Evolutionary conservation across 2,329 filamentous ascomycete genomes (phyloP).

Genomic region (Zalaria obscura): DNA sequence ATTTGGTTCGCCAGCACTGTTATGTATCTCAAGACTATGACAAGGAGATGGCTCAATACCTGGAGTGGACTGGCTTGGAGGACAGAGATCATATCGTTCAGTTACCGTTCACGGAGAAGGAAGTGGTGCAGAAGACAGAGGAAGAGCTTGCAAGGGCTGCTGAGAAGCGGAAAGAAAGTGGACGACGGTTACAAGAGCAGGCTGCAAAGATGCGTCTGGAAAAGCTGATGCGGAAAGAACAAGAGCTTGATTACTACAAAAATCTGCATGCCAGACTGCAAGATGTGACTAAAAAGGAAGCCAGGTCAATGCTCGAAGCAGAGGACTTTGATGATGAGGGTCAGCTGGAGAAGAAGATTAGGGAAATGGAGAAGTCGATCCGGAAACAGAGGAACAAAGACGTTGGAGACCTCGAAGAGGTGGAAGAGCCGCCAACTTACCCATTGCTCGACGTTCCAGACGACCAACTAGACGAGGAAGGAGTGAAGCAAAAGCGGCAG

Average conservation of each 20-base stretch:
- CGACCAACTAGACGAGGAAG: slow-evolving; percentile 82
- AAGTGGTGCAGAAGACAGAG: slow-evolving; percentile 81
- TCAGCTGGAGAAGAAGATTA: slow-evolving; percentile 69
- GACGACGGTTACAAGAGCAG: slow-evolving; percentile 81
- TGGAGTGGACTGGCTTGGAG: slow-evolving; percentile 87
- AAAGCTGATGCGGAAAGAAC: slow-evolving; percentile 87
- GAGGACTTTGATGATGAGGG: slow-evolving; percentile 87
- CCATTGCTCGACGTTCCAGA: slow-evolving; percentile 80
- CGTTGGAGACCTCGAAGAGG: slow-evolving; percentile 65
- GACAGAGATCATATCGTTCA: slow-evolving; percentile 82
- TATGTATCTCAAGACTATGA: slow-evolving; percentile 81
- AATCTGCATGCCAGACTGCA: slow-evolving; percentile 59
- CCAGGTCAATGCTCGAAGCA: slow-evolving; percentile 68
- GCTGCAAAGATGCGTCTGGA: slow-evolving; percentile 95
- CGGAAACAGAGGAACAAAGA: slow-evolving; percentile 87
- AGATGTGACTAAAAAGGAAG: slow-evolving; percentile 73
- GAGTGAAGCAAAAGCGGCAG: slow-evolving; percentile 81
- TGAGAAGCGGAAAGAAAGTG: slow-evolving; percentile 90
- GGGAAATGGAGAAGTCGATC: slow-evolving; percentile 81
- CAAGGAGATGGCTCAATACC: slow-evolving; percentile 55
- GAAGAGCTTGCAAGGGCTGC: slow-evolving; percentile 83
- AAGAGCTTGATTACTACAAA: slow-evolving; percentile 88
- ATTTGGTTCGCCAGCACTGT: slow-evolving; percentile 77
- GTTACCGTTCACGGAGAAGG: slow-evolving; percentile 84
- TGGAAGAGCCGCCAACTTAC: slow-evolving; percentile 68